Evolutionary conservation across 106 monocot species (phyloP), one percentile per base, ranked within the genome.

Genomic region (Dioscorea zingiberensis): DNA sequence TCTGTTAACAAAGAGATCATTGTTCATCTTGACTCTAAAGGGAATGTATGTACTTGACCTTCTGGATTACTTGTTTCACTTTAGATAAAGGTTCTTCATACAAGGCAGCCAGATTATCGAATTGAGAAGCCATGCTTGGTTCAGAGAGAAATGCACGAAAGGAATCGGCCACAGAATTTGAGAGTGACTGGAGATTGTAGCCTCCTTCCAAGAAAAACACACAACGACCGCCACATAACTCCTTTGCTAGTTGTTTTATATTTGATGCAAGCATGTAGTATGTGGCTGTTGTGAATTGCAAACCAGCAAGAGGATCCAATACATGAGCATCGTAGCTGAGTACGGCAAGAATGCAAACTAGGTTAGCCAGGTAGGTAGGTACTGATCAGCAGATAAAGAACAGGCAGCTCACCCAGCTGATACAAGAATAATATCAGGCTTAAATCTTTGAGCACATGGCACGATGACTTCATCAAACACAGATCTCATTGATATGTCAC

Each of bases 341-440:
- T 28, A 19, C 17, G 38, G 38, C 1, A 62, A 62, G 19, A 30
- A 32, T 38, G 38, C 15, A 32, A 14, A 15, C 28, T 19, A 56
- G n/a, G 2, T 19, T 44, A 62, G 44, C 38, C 5, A 7, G 38
- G 59, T 59, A 18, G 38, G 59, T 59, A 18, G 17, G 2, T 5
- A n/a, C 38, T 38, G 19, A 38, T 62, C 56, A 24, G 22, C 22
- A 24, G 24, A 68, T 25, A 17, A 13, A 45, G 32, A 75, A 65
- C 46, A 21, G 68, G n/a, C 28, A 71, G 71, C 94, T 82, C 27
- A 95, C 94, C 94, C 94, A 54, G 94, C 94, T 59, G 94, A 95
- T 68, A 94, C 91, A 18, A 95, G 94, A 74, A 95, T 88, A 46
- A 95, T 95, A 56, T 95, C 95, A 68, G 95, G 95, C 60, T 80